A percentile compares a stretch with the other conserved stretches of the same genome.
Evolutionary conservation across 176 grass and related monocot species (phyloP).

Genomic region (Poa pratensis): DNA sequence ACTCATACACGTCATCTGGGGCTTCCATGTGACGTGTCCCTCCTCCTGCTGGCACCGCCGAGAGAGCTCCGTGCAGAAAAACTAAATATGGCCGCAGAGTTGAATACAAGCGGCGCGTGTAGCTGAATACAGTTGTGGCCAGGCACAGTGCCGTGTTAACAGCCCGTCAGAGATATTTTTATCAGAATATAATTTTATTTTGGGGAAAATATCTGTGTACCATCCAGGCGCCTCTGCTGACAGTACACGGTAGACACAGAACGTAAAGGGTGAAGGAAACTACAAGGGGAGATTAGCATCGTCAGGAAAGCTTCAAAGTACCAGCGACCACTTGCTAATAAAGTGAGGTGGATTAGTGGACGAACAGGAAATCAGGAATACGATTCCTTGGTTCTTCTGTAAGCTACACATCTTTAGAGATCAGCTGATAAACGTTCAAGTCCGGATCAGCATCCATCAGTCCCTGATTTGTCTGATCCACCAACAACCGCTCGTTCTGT

Average conservation of each 20-base stretch:
- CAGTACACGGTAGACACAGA: not conserved
- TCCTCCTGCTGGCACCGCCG: not conserved
- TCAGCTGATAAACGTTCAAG: constrained; percentile 33
- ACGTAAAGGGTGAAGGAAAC: not conserved
- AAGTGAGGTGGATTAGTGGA: constrained; percentile 33
- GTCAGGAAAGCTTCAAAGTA: constrained; percentile 25
- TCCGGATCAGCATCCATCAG: constrained; percentile 13
- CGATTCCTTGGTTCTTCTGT: constrained; percentile 19
- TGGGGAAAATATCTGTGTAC: too few species aligned
- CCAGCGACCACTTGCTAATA: not conserved
- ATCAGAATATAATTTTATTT: not conserved
- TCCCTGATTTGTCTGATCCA: not conserved
- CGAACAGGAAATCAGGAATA: constrained; percentile 22
- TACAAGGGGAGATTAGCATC: not conserved
- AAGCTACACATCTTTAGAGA: not conserved
- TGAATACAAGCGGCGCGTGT: constrained; percentile 10
- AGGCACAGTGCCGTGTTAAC: too few species aligned
- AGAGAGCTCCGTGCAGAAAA: not conserved
- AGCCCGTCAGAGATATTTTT: not conserved
- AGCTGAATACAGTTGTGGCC: too few species aligned
- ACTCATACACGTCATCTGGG: not conserved
- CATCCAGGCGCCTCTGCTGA: not conserved
- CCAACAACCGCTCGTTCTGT: not conserved
- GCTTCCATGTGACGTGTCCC: constrained; percentile 11
- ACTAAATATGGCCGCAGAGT: constrained; percentile 4